Evolutionary conservation across 495 filamentous ascomycete species (phyloP).

Genomic region (Tetracladium setigerum): DNA sequence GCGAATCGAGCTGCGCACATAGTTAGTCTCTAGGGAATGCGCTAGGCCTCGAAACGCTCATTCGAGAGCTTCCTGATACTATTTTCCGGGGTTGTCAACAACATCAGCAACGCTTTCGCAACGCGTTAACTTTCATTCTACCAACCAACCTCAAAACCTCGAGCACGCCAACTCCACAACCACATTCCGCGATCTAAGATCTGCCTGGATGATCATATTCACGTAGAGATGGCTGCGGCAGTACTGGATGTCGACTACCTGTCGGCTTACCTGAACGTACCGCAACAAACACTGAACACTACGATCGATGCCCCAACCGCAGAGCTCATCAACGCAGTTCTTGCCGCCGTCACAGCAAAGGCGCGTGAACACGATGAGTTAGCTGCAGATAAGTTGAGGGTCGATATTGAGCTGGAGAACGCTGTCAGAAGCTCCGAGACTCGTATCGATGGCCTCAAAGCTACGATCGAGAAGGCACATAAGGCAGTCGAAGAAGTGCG

Average conservation of each 20-base stretch:
- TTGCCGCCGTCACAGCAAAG: constrained; percentile 61
- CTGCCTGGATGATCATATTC: constrained; percentile 11
- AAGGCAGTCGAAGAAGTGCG: constrained; percentile 72
- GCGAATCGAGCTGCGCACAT: too few species aligned
- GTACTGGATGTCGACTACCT: constrained; percentile 71
- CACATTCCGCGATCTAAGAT: too few species aligned
- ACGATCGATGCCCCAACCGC: constrained; percentile 65
- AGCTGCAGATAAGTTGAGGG: constrained; percentile 72
- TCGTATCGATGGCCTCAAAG: constrained; percentile 71
- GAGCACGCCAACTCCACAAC: too few species aligned
- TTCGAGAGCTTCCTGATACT: too few species aligned
- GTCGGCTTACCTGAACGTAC: constrained; percentile 63
- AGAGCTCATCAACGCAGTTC: constrained; percentile 64
- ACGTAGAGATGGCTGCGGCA: constrained; percentile 58
- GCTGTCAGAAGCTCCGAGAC: constrained; percentile 73
- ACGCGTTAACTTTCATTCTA: too few species aligned
- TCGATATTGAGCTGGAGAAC: constrained; percentile 90
- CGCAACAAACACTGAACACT: constrained; percentile 56
- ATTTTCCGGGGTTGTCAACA: too few species aligned
- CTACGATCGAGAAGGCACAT: constrained; percentile 69
- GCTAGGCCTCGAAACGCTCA: too few species aligned
- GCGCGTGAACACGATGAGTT: constrained; percentile 73
- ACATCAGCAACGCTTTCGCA: too few species aligned
- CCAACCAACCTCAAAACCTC: too few species aligned
- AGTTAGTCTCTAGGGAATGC: too few species aligned